Conservation (phyloP, 371 early-diverging fungal genomes). For the Haplosporangium sp. region DNA sequence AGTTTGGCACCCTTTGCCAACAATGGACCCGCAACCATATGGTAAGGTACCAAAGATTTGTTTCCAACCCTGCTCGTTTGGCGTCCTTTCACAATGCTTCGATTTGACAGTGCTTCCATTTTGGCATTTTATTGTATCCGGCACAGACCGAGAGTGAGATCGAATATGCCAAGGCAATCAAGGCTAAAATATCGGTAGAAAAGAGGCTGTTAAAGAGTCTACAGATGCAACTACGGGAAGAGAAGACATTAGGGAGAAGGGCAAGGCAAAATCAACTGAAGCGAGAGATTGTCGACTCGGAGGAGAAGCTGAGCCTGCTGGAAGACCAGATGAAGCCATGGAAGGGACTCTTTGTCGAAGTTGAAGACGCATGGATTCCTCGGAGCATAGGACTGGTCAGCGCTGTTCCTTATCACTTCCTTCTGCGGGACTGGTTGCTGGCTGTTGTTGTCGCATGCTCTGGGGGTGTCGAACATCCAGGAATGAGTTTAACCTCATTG, state of each 20-base stretch:
- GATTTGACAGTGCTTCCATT: no score
- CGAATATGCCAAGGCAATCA: conserved; percentile 65
- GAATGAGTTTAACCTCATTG: conserved; percentile 54
- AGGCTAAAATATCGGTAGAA: conserved; percentile 57
- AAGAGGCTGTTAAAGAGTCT: conserved; percentile 38
- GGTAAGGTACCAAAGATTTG: no score
- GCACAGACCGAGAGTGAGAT: conserved; percentile 60
- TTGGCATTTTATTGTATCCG: neutral
- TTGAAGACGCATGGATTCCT: conserved; percentile 78
- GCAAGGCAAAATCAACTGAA: conserved; percentile 56
- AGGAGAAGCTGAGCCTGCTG: conserved; percentile 77
- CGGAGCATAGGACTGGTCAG: conserved; percentile 78
- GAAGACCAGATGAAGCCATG: conserved; percentile 75
- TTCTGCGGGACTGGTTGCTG: conserved; percentile 83
- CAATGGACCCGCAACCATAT: conserved; percentile 41
- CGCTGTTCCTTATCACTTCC: conserved; percentile 77
- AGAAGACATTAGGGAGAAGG: conserved; percentile 37
- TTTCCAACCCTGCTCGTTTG: no score
- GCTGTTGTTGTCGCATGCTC: conserved; percentile 70
- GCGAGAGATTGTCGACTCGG: conserved; percentile 61
- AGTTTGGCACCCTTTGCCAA: conserved; percentile 26
- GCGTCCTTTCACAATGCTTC: no score
- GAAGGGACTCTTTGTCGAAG: conserved; percentile 63
- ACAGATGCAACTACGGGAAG: conserved; percentile 36
- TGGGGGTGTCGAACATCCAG: conserved; percentile 64